Evolutionary conservation across 2,329 filamentous ascomycete genomes (phyloP).

Genomic region (Trematosphaeria pertusa): DNA sequence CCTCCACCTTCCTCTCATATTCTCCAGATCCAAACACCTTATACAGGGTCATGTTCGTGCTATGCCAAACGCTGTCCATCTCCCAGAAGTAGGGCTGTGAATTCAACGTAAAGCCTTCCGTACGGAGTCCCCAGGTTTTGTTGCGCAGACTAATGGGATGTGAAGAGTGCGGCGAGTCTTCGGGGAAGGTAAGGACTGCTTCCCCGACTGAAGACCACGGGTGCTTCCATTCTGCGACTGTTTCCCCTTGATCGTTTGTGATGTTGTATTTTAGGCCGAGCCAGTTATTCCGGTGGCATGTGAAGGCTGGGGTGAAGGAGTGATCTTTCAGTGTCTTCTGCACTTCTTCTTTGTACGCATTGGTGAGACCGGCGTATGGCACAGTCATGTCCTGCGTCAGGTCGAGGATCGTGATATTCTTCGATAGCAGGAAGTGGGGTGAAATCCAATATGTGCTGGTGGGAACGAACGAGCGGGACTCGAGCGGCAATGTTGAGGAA

Average conservation of each 20-base stretch:
- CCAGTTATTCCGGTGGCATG: constrained; percentile 17
- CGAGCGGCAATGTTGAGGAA: constrained; percentile 18
- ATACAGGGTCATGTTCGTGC: constrained; percentile 31
- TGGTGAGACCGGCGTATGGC: constrained; percentile 25
- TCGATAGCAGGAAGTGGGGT: constrained; percentile 25
- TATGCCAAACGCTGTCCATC: constrained; percentile 26
- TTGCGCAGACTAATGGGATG: constrained; percentile 23
- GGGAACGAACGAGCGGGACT: constrained; percentile 21
- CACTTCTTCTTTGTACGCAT: constrained; percentile 25
- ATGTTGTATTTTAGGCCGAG: constrained; percentile 25
- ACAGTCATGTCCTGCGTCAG: constrained; percentile 22
- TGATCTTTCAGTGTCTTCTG: constrained; percentile 28
- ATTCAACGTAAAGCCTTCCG: constrained; percentile 26
- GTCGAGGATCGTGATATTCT: constrained; percentile 26
- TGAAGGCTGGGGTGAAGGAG: constrained; percentile 22
- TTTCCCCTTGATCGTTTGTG: constrained; percentile 13
- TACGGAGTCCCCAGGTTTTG: constrained; percentile 23
- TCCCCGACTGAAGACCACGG: constrained; percentile 22
- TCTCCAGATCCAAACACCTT: constrained; percentile 22
- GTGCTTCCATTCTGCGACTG: constrained; percentile 29
- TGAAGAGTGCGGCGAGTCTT: constrained; percentile 16
- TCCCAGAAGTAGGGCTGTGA: constrained; percentile 28
- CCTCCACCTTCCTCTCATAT: constrained; percentile 19
- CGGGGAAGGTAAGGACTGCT: constrained; percentile 27
- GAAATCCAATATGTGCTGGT: constrained; percentile 30